Conservation (phyloP, 441 rosid genomes). For the Populus hybrid region DNA sequence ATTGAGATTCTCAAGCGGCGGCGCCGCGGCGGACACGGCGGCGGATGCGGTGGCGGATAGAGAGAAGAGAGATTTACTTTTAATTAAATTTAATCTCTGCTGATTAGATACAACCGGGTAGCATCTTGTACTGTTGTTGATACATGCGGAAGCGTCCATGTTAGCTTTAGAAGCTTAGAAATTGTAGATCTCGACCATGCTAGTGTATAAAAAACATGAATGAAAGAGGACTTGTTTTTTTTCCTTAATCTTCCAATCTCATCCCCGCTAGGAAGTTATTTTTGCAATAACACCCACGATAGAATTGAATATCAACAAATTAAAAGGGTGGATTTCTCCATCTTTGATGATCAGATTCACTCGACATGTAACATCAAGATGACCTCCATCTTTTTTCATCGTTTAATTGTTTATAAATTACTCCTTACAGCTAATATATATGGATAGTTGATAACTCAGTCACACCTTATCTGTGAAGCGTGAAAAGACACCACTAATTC, state of each 20-base stretch:
- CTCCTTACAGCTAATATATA: neutral
- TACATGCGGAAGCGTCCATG: neutral
- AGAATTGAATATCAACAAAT: neutral
- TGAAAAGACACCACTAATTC: neutral
- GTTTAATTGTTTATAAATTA: neutral
- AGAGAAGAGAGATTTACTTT: neutral
- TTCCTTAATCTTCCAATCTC: neutral
- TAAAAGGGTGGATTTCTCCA: neutral
- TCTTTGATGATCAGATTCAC: neutral
- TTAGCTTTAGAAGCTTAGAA: neutral
- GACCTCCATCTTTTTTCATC: neutral
- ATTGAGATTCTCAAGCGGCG: neutral
- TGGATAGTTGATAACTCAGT: neutral
- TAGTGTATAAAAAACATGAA: neutral
- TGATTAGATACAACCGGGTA: neutral
- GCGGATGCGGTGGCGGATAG: neutral
- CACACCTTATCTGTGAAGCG: neutral
- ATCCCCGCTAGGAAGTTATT: neutral
- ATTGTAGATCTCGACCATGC: neutral
- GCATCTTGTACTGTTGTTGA: neutral
- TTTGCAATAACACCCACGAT: neutral
- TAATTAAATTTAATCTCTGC: neutral
- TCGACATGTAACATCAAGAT: neutral
- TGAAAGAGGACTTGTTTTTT: neutral
- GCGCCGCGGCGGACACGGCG: neutral